Evolutionary conservation across 176 grass and related monocot genomes (phyloP), one percentile per base, ranked within the genome.

Genomic region (Calamus simplicifolius): DNA sequence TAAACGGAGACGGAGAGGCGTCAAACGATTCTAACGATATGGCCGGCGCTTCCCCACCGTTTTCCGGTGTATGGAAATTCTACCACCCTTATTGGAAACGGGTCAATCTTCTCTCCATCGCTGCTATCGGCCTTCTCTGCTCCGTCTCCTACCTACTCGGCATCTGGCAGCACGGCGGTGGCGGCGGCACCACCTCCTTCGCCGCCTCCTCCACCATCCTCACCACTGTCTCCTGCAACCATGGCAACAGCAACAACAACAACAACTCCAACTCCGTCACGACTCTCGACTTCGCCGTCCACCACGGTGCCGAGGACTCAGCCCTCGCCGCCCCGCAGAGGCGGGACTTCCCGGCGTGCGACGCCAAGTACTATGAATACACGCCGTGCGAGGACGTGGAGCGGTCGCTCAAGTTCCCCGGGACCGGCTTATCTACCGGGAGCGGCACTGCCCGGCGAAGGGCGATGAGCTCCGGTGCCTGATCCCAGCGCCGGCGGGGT

Each of bases 271-370:
- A 29, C 29, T 27, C n/a, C 18, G 23, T 63, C 5, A 7, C 51
- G 4, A 56, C 57, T 25, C 86, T 96, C 28, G 86, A 96, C 72
- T 96, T 96, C 53, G 76, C 51, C 17, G 29, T 86, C 27, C 91
- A 49, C 69, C 91, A 96, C 74, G 19, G 51, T 63, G 82, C 77
- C 25, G 79, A 89, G 18, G 48, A 17, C 5, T 80, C 80, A 0
- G 18, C 58, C 3, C 12, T 64, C 2, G 17, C 49, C 5, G 29
- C 16, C 16, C n/a, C 25, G 23, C 51, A 50, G 68, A 1, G 30
- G 74, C 62, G 23, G 58, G 15, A 21, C 27, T 82, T 82, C 58
- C 72, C 31, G 27, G 54, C 72, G 12, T 82, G 79, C 35, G 73
- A 66, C 21, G 17, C 26, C 23, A 82, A 82, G 54, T 82, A 67